These are phyloP conservation scores for Boletus coccyginus DNA, from an alignment of 768 basidiomycete species.

Conservation along the genomic window DNA sequence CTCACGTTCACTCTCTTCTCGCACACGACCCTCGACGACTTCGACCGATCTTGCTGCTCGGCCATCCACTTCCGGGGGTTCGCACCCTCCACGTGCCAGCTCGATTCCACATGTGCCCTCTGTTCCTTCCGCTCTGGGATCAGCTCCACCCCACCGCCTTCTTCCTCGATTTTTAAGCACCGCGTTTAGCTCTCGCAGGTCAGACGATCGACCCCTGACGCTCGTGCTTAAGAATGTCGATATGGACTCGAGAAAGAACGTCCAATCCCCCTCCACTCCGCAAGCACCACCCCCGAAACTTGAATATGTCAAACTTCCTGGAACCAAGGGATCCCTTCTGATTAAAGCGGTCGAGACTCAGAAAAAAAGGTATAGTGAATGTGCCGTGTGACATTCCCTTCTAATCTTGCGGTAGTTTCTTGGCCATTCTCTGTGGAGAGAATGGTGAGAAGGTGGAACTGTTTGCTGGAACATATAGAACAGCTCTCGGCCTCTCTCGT, in stretches of 20 bases:
- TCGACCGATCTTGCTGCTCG: constrained; percentile 18
- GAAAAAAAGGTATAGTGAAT: constrained; percentile 67
- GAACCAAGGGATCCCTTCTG: constrained; percentile 81
- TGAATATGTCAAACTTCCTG: constrained; percentile 90
- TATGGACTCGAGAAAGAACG: constrained; percentile 37
- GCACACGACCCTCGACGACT: constrained; percentile 12
- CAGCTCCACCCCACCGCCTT: constrained; percentile 55
- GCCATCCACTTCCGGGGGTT: constrained; percentile 36
- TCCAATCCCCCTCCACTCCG: constrained; percentile 34
- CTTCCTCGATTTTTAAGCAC: constrained; percentile 68
- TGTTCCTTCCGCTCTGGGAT: constrained; percentile 30
- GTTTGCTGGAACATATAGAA: constrained; percentile 87
- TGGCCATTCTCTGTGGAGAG: constrained; percentile 90
- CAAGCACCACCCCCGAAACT: constrained; percentile 77
- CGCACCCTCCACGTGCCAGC: constrained; percentile 24
- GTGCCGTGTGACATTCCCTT: not conserved
- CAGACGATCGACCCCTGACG: constrained; percentile 49
- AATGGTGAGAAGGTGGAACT: constrained; percentile 91
- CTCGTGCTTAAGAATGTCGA: constrained; percentile 38
- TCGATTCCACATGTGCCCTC: constrained; percentile 20
- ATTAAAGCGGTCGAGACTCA: constrained; percentile 88
- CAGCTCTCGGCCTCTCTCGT: constrained; percentile 86
- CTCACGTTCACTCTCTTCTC: constrained; percentile 27
- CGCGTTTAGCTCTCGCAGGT: constrained; percentile 57
- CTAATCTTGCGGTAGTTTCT: constrained; percentile 53